These are phyloP conservation scores for Chaetomium globosum DNA, from an alignment of 2,329 filamentous ascomycete genomes.

Conservation along the genomic window DNA sequence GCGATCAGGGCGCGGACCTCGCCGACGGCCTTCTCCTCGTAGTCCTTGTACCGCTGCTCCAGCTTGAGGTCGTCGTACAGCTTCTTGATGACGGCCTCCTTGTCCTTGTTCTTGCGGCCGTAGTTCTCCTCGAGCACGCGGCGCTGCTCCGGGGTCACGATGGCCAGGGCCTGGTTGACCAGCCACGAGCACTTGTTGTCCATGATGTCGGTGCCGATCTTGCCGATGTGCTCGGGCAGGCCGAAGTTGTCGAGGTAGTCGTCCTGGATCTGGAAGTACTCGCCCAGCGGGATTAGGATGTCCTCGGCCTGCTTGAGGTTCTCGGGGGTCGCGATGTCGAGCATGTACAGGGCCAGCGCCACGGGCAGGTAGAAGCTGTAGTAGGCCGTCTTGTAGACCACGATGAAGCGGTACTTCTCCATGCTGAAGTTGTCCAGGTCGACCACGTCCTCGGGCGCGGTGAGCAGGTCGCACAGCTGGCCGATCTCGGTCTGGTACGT, in stretches of 20 bases:
- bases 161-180: slow-evolving; percentile 87
- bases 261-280: slow-evolving; percentile 99
- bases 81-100: slow-evolving; percentile 85
- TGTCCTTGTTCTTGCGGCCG: slow-evolving; percentile 81
- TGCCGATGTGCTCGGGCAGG: slow-evolving; percentile 88
- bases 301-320: slow-evolving; percentile 88
- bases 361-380: slow-evolving; percentile 99
- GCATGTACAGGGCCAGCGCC: slow-evolving; percentile 82
- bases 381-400: slow-evolving; percentile 99
- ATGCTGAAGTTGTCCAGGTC: slow-evolving; percentile 94
- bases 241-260: slow-evolving; percentile 99
- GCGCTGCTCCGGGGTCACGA: slow-evolving; percentile 81
- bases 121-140: slow-evolving; percentile 89
- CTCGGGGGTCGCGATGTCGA: slow-evolving; percentile 79
- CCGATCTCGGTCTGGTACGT: slow-evolving; percentile 94
- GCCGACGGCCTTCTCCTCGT: slow-evolving; percentile 83
- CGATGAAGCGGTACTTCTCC: slow-evolving; percentile 96
- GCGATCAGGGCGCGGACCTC: slow-evolving; percentile 77
- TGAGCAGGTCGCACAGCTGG: slow-evolving; percentile 91
- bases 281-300: slow-evolving; percentile 93
- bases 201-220: slow-evolving; percentile 98
- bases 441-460: slow-evolving; percentile 89
- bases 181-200: slow-evolving; percentile 99
- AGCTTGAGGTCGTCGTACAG: slow-evolving; percentile 85
- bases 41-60: slow-evolving; percentile 80